Evolutionary conservation across 1,284 basidiomycete species (phyloP), one percentile per base, ranked within the genome.

Genomic region (Puccinia brachypodii): DNA sequence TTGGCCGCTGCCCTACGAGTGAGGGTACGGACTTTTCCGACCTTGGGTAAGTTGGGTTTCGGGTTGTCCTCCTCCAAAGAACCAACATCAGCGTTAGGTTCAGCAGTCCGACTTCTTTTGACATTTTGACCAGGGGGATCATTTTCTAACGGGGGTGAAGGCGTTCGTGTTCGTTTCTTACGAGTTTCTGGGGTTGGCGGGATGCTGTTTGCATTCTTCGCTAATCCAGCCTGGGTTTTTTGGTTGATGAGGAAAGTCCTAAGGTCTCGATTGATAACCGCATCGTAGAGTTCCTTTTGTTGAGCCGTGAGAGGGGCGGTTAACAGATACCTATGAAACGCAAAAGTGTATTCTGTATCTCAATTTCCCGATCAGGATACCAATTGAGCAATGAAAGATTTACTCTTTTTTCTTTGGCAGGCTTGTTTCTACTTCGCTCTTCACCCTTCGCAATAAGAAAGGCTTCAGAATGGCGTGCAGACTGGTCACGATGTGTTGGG

Each of bases 391-490:
- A 25, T 7, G 13, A 28, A 9, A 6, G 33, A 84, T 83, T 50
- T 84, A 98, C 88, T 98, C 96, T 87, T 96, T 98, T 89, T 98
- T 98, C 22, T 88, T 88, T 13, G 90, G 90, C 11, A 98, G 89
- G 75, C 91, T 89, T 77, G 90, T 90, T 86, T 95, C 94, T 11
- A 98, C 96, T 83, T 99, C 96, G 28, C 89, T 91, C 87, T 98
- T 98, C 83, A 98, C 89, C 25, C 96, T 91, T 11, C 96, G 91
- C 0, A 98, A 89, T n/a, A 98, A 89, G 89, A 97, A 98, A 0
- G 96, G 96, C 84, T 95, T 95, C 56, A 99, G 90, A 84, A 98
- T 94, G 0, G 91, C 91, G 86, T 98, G 96, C 0, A 99, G 90
- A 3, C 92, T 91, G 42, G 90, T 88, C 76, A 98, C 92, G 84